A percentile compares a stretch with the other conserved stretches of the same genome.
phyloP scores from a whole-genome alignment of 1,284 basidiomycete species.

The Irpex lacteus region DNA sequence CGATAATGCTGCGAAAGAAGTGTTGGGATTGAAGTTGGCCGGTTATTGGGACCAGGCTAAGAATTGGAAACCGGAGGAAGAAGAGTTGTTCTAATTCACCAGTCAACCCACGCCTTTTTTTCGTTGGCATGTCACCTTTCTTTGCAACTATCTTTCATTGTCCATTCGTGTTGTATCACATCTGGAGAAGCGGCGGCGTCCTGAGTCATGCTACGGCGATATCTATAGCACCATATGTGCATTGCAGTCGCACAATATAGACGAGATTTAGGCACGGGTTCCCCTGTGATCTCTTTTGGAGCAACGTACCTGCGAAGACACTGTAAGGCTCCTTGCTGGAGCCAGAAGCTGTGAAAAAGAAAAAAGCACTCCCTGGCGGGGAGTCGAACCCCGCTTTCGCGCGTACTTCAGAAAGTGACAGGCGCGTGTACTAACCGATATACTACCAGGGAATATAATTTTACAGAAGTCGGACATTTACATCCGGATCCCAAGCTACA shows the following conservation, averaged over 20 bases:
- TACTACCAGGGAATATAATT: conserved; percentile 8
- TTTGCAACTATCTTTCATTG: background rate
- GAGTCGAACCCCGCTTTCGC: conserved; percentile 41
- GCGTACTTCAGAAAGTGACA: conserved; percentile 20
- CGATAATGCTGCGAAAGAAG: conserved; percentile 83
- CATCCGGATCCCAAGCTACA: too few relatives aligned
- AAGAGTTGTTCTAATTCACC: conserved; percentile 51
- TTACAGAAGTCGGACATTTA: background rate
- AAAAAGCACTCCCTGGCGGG: conserved; percentile 33
- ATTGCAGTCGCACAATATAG: background rate
- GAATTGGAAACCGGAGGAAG: conserved; percentile 79
- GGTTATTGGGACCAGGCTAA: conserved; percentile 96
- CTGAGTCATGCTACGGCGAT: background rate
- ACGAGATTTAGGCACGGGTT: too few relatives aligned
- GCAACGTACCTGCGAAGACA: too few relatives aligned
- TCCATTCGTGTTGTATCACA: background rate
- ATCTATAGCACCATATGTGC: background rate
- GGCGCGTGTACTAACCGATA: conserved; percentile 13
- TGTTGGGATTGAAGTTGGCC: conserved; percentile 77
- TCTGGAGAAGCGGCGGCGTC: too few relatives aligned
- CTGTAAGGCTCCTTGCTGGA: too few relatives aligned
- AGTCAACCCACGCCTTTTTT: background rate
- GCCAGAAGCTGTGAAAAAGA: too few relatives aligned
- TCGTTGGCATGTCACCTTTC: background rate
- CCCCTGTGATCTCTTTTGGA: too few relatives aligned